phyloP scores from a whole-genome alignment of 768 basidiomycete genomes.

The Ramaria sp. region DNA sequence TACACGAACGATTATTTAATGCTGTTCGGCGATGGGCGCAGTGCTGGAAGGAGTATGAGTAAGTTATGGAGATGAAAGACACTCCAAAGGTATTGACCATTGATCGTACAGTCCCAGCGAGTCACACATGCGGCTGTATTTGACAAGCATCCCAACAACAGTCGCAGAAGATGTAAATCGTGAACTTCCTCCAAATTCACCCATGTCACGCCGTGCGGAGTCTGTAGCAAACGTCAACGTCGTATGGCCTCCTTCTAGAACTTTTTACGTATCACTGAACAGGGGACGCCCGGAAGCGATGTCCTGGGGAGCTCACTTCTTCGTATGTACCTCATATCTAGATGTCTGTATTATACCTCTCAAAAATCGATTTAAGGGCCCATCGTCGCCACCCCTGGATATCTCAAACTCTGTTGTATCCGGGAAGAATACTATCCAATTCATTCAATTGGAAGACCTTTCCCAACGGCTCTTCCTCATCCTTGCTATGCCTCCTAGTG shows the following conservation, averaged over 20 bases:
- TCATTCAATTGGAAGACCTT: not conserved
- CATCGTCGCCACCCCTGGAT: not conserved
- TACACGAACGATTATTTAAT: not conserved
- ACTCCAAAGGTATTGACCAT: not conserved
- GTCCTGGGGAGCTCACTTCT: not conserved
- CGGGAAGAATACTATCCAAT: not conserved
- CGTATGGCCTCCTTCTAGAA: not conserved
- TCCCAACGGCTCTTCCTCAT: not conserved
- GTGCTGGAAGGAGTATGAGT: not conserved
- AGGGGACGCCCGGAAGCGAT: not conserved
- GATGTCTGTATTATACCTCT: not conserved
- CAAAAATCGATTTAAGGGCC: not conserved
- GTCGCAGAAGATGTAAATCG: not conserved
- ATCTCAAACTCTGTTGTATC: not conserved
- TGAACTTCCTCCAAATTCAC: not conserved
- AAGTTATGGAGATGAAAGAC: not conserved
- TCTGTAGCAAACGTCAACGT: not conserved
- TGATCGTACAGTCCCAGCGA: not conserved
- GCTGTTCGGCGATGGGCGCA: not conserved
- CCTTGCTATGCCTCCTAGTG: not conserved
- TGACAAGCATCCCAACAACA: not conserved
- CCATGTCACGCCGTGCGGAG: not conserved
- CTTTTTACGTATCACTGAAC: not conserved
- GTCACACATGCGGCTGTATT: not conserved
- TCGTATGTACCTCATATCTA: not conserved